Base-by-base conservation (phyloP, 208 protist species). In the Acanthamoeba polyphaga region DNA sequence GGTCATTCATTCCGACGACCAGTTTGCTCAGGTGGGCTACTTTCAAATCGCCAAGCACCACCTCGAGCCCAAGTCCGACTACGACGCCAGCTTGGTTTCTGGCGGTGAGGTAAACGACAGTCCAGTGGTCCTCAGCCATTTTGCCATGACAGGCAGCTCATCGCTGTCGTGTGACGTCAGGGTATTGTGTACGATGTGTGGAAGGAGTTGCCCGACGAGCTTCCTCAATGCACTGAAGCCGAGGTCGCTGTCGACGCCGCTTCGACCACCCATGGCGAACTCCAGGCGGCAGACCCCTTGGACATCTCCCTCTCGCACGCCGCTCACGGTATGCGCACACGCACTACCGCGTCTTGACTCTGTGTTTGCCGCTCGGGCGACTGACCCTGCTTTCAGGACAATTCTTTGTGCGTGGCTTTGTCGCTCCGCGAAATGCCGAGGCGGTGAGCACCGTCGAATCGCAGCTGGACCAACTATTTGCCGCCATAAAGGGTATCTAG, bases 1-100 rank as follows among this genome's bases (percentile, higher is more conserved):
- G 24, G 95, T 97, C 17, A 95, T 97, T 19, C 53, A 91, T 66
- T 95, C 89, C 0, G 96, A 97, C 70, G 96, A 98, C 85, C 43
- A 68, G 43, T 96, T 97, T 64, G 89, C 92, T 15, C 68, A 76
- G 60, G 95, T 98, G 27, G 97, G 95, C 27, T 96, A 97, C 94
- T 29, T 97, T 5, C 64, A 66, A 7, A 80, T 97, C 15, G 8
- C 10, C 19, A 96, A 97, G 80, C 89, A 87, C 62, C 96, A 97
- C 89, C 62, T 97, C 10, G 95, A 96, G 53, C 46, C 85, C 24
- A 96, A 96, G 46, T 1, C 32, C n/a, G 49, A 53, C 1, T 49
- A 3, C 32, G 89, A 53, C 78, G n/a, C 24, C 70, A 51, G 51
- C 72, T 38, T 29, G 24, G 38, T 49, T 64, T 55, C 78, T 13